These are phyloP conservation scores for Pyrenophora seminiperda DNA, from an alignment of 2,329 filamentous ascomycete genomes.

Conservation along the genomic window DNA sequence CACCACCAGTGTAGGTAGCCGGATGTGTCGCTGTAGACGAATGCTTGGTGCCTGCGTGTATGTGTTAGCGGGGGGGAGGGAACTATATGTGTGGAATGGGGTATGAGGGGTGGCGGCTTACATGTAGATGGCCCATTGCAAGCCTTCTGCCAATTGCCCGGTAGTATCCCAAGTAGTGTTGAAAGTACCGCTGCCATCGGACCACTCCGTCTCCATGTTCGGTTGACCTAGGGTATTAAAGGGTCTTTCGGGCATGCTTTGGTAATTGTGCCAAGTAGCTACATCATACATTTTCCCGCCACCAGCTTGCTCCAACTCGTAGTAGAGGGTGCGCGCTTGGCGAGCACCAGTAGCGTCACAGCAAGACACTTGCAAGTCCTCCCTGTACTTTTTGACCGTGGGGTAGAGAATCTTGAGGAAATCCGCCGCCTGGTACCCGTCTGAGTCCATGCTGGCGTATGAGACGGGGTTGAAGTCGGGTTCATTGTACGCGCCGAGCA, in stretches of 20 bases:
- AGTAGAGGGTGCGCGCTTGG: constrained; percentile 8
- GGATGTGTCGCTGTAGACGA: constrained; percentile 31
- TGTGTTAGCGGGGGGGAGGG: constrained; percentile 48
- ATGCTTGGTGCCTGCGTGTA: constrained; percentile 7
- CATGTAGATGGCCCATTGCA: constrained; percentile 61
- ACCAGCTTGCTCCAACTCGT: constrained; percentile 40
- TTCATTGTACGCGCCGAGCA: constrained; percentile 52
- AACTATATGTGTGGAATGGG: too few species aligned
- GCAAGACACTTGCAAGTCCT: constrained; percentile 46
- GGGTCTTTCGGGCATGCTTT: constrained; percentile 46
- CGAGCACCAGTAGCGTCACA: constrained; percentile 49
- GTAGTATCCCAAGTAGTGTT: constrained; percentile 53
- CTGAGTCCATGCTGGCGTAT: constrained; percentile 55
- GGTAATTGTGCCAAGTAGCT: constrained; percentile 50
- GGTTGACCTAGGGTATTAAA: constrained; percentile 49
- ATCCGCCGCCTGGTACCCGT: constrained; percentile 54
- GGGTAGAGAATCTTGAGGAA: constrained; percentile 55
- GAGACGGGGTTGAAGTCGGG: constrained; percentile 44
- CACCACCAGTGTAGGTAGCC: constrained; percentile 61
- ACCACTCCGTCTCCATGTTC: constrained; percentile 59
- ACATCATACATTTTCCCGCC: constrained; percentile 46
- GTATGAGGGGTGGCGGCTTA: constrained; percentile 14
- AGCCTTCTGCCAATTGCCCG: constrained; percentile 56
- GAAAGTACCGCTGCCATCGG: constrained; percentile 48
- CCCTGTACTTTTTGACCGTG: constrained; percentile 42